Conservation (phyloP, 1,284 basidiomycete species). For the Marasmius oreades region DNA sequence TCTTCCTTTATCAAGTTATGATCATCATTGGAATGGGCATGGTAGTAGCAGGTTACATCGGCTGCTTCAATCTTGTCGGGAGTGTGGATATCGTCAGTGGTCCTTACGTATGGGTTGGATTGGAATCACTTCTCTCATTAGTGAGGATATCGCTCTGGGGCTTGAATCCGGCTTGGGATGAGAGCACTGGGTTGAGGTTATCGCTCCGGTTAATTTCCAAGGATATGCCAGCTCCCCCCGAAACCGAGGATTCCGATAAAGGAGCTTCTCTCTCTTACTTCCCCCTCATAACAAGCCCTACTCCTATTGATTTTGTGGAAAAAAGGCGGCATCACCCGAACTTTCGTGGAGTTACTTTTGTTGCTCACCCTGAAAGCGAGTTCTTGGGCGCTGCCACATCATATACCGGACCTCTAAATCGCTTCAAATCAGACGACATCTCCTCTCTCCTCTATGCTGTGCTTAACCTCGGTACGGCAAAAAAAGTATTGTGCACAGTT, state of each 20-base stretch:
- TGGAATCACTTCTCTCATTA: neutral
- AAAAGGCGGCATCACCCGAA: neutral
- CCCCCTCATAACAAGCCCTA: neutral
- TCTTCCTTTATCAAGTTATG: neutral
- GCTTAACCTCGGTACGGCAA: neutral
- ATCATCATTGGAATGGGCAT: slow-evolving; percentile 1
- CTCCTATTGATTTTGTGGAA: neutral
- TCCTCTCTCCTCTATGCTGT: neutral
- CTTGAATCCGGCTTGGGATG: slow-evolving; percentile 1
- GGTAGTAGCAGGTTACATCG: slow-evolving; percentile 2
- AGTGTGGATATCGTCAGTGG: neutral
- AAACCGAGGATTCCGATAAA: neutral
- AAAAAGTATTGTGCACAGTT: neutral
- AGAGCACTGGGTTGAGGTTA: neutral
- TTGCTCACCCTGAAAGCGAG: neutral
- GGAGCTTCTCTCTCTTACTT: neutral
- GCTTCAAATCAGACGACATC: neutral
- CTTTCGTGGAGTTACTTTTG: neutral
- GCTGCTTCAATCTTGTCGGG: slow-evolving; percentile 6
- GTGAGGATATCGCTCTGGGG: neutral
- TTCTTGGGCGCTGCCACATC: neutral
- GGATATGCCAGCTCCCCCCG: neutral
- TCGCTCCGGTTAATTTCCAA: neutral
- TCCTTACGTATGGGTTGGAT: slow-evolving; percentile 2
- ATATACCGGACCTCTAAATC: neutral